phyloP scores from a whole-genome alignment of 2,329 filamentous ascomycete species.

The Exophiala lecanii-corni region DNA sequence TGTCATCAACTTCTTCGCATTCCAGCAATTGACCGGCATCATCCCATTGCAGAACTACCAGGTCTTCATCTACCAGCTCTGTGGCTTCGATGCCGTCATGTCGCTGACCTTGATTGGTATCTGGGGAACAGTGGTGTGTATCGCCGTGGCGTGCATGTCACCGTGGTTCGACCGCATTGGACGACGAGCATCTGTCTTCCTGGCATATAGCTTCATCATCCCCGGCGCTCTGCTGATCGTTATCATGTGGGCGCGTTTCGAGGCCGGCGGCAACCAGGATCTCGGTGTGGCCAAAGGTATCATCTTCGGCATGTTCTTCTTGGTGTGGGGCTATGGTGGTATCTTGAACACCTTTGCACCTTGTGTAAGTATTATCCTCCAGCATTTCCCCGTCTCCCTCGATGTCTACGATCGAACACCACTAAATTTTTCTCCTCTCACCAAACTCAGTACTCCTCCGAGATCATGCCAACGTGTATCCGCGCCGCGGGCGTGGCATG shows the following conservation, averaged over 20 bases:
- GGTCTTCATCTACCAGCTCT: constrained; percentile 6
- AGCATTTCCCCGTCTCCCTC: too few relatives aligned
- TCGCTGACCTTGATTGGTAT: constrained; percentile 10
- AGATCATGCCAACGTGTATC: constrained; percentile 15
- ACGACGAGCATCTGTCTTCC: constrained; percentile 8
- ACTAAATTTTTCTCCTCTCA: too few relatives aligned
- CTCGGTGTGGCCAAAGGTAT: constrained; percentile 7
- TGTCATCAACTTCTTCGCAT: constrained; percentile 8
- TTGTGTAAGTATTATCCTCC: constrained; percentile 5
- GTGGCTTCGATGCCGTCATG: constrained; percentile 4
- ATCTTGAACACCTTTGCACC: constrained; percentile 11
- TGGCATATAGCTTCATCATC: constrained; percentile 11
- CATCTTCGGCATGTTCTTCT: constrained; percentile 9
- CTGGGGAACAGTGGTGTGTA: constrained; percentile 9
- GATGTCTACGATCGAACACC: too few relatives aligned
- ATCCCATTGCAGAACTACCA: constrained; percentile 6
- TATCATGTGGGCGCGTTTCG: constrained; percentile 3
- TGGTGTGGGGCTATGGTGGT: constrained; percentile 7
- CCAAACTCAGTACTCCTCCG: constrained; percentile 9
- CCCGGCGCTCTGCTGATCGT: constrained; percentile 6
- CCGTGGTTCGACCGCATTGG: constrained; percentile 11
- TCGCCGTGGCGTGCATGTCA: constrained; percentile 3
- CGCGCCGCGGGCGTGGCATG: constrained; percentile 5
- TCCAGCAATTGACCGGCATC: constrained; percentile 9
- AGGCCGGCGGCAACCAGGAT: constrained; percentile 3